A percentile compares a stretch with the other conserved stretches of the same genome.
phyloP scores from a whole-genome alignment of 352 stramenopile genomes.

The Globisporangium abappressorium region DNA sequence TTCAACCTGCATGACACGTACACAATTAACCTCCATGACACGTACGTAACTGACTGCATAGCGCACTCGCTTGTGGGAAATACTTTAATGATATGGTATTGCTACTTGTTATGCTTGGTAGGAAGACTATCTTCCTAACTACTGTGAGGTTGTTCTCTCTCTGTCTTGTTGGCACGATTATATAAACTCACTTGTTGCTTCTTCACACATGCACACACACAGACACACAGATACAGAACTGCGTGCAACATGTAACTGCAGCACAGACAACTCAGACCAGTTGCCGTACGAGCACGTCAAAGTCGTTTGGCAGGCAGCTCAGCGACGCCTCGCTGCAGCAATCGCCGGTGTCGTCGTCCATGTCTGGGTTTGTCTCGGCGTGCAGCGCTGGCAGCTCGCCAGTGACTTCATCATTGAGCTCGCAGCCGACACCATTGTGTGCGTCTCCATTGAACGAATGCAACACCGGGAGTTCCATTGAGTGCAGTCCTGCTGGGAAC shows the following conservation, averaged over 20 bases:
- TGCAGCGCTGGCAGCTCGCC: conserved; percentile 2
- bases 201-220: neutral
- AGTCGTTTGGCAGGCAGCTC: conserved; percentile 4
- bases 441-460: neutral
- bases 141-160: neutral
- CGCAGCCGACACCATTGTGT: neutral
- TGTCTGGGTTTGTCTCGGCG: neutral
- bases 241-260: neutral
- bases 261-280: neutral
- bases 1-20: neutral
- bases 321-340: neutral
- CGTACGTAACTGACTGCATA: neutral
- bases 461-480: conserved; percentile 3
- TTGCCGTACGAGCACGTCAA: conserved; percentile 11
- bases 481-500: neutral
- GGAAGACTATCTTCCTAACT: neutral
- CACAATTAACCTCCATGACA: neutral
- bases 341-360: neutral
- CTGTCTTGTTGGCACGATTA: neutral
- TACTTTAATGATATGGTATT: neutral
- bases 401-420: neutral
- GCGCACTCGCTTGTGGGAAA: neutral
- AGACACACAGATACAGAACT: neutral
- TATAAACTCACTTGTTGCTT: neutral
- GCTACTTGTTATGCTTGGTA: neutral